phyloP scores from a whole-genome alignment of 495 filamentous ascomycete genomes.

The Aspergillus cavernicola region DNA sequence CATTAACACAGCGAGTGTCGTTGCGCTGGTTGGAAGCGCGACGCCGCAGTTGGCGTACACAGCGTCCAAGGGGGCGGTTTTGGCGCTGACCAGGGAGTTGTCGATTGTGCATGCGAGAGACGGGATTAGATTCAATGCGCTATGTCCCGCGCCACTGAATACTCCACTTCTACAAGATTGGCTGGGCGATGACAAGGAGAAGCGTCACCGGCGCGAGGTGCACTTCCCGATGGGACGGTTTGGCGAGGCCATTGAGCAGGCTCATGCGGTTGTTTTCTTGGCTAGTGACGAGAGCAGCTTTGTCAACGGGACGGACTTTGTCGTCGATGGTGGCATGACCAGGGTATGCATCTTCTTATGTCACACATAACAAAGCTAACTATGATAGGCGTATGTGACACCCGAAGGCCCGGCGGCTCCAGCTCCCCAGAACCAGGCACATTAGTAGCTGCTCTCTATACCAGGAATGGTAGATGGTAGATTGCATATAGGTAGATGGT shows the following conservation, averaged over 20 bases:
- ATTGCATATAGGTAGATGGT: too few species aligned
- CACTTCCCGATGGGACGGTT: constrained; percentile 96
- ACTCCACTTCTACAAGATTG: constrained; percentile 87
- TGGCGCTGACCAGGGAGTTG: constrained; percentile 79
- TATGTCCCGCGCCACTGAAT: constrained; percentile 92
- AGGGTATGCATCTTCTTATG: not conserved
- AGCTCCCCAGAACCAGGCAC: constrained; percentile 3
- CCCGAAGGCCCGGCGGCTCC: constrained; percentile 3
- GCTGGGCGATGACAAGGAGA: constrained; percentile 83
- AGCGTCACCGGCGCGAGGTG: constrained; percentile 81
- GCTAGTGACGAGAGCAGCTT: constrained; percentile 85
- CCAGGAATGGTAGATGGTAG: not conserved
- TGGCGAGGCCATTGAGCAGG: constrained; percentile 93
- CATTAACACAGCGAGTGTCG: constrained; percentile 94
- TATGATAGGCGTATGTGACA: constrained; percentile 5
- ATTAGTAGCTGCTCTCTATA: not conserved
- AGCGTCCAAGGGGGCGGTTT: constrained; percentile 88
- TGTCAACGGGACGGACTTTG: constrained; percentile 9
- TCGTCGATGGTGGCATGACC: constrained; percentile 9
- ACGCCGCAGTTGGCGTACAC: constrained; percentile 96
- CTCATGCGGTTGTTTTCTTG: constrained; percentile 88
- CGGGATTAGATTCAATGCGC: constrained; percentile 80
- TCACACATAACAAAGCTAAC: not conserved
- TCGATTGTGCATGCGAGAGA: constrained; percentile 83
- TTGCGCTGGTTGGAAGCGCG: constrained; percentile 88